phyloP scores from a whole-genome alignment of 768 basidiomycete species.

The Amyloporia xantha region DNA sequence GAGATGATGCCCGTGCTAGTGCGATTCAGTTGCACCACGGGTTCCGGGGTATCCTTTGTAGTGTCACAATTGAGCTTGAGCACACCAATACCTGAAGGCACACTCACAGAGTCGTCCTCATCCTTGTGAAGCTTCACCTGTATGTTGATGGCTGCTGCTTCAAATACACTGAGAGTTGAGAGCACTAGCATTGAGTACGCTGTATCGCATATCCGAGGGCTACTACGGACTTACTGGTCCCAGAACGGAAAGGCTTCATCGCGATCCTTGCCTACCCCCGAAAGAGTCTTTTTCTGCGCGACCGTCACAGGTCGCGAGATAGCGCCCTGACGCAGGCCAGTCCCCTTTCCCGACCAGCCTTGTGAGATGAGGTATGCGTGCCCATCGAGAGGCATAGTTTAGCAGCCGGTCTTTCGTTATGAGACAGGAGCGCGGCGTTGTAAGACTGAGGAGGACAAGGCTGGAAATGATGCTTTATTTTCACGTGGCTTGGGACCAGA shows the following conservation, averaged over 20 bases:
- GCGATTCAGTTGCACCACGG: constrained; percentile 33
- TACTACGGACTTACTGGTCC: constrained; percentile 75
- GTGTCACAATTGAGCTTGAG: too few relatives aligned
- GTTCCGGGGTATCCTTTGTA: constrained; percentile 9
- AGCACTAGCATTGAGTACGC: neutral
- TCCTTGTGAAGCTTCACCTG: constrained; percentile 57
- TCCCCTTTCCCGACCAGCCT: constrained; percentile 86
- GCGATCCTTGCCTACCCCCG: constrained; percentile 86
- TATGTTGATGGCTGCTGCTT: constrained; percentile 78
- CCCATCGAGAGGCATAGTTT: constrained; percentile 60
- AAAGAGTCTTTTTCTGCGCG: constrained; percentile 78
- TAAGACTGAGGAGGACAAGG: too few relatives aligned
- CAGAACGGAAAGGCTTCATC: constrained; percentile 97
- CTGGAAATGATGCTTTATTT: too few relatives aligned
- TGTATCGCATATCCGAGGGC: neutral
- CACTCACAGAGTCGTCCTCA: constrained; percentile 25
- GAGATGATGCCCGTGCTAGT: constrained; percentile 75
- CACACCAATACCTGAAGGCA: neutral
- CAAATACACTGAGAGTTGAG: constrained; percentile 51
- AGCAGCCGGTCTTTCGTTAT: too few relatives aligned
- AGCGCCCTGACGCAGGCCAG: constrained; percentile 77
- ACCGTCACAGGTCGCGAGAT: constrained; percentile 71
- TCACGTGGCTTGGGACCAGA: neutral
- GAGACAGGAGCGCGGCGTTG: too few relatives aligned
- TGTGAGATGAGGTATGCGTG: constrained; percentile 69